Conservation (phyloP, 1,284 basidiomycete species). For the Cryptococcus jaspeensis region DNA sequence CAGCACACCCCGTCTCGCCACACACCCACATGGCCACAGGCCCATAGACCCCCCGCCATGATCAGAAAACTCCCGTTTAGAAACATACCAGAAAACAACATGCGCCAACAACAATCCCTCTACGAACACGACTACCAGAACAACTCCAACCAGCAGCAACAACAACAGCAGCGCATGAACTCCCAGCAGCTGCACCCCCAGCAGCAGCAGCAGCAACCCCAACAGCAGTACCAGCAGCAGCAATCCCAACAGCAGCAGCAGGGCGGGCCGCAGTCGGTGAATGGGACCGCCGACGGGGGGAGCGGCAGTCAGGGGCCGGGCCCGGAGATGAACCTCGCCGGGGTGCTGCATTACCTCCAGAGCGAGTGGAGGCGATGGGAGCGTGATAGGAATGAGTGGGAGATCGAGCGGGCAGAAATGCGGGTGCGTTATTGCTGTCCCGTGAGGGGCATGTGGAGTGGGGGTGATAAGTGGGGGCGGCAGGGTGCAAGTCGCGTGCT, state of each 20-base stretch:
- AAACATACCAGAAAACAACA: background rate
- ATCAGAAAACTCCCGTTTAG: background rate
- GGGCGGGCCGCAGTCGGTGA: conserved; percentile 5
- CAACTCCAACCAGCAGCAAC: conserved; percentile 11
- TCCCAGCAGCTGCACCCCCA: conserved; percentile 19
- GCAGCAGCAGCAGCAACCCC: conserved; percentile 23
- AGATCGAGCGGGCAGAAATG: conserved; percentile 99
- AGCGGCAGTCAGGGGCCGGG: conserved; percentile 23
- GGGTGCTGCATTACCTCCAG: conserved; percentile 94
- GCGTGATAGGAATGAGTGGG: conserved; percentile 98
- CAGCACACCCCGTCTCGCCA: background rate
- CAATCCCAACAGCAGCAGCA: conserved; percentile 19
- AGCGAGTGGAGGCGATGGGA: conserved; percentile 97
- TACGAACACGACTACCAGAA: background rate
- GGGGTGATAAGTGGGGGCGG: background rate
- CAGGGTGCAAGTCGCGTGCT: background rate
- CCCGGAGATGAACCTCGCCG: conserved; percentile 82
- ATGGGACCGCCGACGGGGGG: conserved; percentile 30
- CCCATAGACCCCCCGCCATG: background rate
- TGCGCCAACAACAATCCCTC: background rate
- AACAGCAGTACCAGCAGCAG: conserved; percentile 13
- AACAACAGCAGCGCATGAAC: conserved; percentile 13
- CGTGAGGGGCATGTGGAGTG: background rate
- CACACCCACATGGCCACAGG: background rate
- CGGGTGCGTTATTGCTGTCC: conserved; percentile 61